phyloP scores from a whole-genome alignment of 2,329 filamentous ascomycete species.

The Aspergillus hiratsukae region DNA sequence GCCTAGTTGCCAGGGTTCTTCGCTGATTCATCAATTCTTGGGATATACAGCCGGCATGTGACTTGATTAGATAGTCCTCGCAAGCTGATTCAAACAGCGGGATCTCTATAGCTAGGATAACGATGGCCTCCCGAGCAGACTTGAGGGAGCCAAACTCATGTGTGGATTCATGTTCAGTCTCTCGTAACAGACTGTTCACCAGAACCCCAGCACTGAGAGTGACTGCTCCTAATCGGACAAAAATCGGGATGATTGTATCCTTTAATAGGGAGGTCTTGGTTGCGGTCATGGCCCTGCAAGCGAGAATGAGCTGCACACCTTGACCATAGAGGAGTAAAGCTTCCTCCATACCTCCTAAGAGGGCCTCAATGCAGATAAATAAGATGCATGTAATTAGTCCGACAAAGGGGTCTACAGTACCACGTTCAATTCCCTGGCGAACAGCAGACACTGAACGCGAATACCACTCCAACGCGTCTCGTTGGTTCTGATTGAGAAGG shows the following conservation, averaged over 20 bases:
- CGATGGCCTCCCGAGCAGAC: slow-evolving; percentile 23
- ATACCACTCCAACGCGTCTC: slow-evolving; percentile 29
- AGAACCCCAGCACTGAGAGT: slow-evolving; percentile 7
- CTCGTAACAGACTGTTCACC: slow-evolving; percentile 4
- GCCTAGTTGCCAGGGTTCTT: slow-evolving; percentile 8
- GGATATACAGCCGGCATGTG: slow-evolving; percentile 7
- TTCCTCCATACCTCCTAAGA: slow-evolving; percentile 22
- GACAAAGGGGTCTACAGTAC: slow-evolving; percentile 20
- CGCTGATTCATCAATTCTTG: slow-evolving; percentile 14
- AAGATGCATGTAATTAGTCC: slow-evolving; percentile 28
- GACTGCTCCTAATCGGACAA: slow-evolving; percentile 21
- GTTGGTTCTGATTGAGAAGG: slow-evolving; percentile 15
- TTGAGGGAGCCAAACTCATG: slow-evolving; percentile 5
- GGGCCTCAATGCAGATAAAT: slow-evolving; percentile 31
- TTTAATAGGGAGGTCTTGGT: slow-evolving; percentile 19
- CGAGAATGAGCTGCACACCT: slow-evolving; percentile 20
- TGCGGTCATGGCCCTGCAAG: slow-evolving; percentile 6
- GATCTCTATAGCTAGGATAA: slow-evolving; percentile 19
- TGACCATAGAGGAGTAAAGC: slow-evolving; percentile 24
- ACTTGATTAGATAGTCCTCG: slow-evolving; percentile 12
- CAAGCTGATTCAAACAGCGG: slow-evolving; percentile 20
- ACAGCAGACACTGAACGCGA: slow-evolving; percentile 26
- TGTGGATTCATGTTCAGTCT: not conserved
- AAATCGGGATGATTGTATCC: slow-evolving; percentile 25
- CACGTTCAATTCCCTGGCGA: slow-evolving; percentile 20